These are phyloP conservation scores for Pyrus hybrid DNA, from an alignment of 331 rosid genomes.

Conservation along the genomic window DNA sequence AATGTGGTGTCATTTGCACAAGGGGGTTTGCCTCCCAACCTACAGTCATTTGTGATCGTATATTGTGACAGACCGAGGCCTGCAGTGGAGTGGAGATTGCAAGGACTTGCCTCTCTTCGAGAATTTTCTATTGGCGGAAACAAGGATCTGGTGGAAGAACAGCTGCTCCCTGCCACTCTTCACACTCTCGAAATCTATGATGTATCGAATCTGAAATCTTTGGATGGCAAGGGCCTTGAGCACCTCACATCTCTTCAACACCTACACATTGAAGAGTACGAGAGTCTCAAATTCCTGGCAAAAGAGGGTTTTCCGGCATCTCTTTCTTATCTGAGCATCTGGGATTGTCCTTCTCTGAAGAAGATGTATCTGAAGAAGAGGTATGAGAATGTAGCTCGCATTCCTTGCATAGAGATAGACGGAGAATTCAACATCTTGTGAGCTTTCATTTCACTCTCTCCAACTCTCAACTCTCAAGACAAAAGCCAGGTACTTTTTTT, in stretches of 20 bases:
- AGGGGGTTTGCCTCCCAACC: neutral
- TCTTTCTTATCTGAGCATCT: neutral
- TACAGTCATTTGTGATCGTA: neutral
- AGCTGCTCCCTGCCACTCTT: slow-evolving; percentile 1
- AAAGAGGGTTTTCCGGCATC: neutral
- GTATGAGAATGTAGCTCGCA: too few species aligned
- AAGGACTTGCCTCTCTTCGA: neutral
- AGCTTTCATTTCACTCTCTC: too few species aligned
- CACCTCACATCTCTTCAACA: neutral
- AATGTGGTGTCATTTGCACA: neutral
- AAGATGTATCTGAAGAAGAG: neutral
- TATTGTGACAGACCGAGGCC: neutral
- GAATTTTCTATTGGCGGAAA: neutral
- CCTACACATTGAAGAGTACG: fast-evolving
- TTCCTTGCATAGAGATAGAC: neutral
- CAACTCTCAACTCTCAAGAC: too few species aligned
- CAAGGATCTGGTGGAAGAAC: neutral
- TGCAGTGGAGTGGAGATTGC: neutral
- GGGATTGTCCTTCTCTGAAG: neutral
- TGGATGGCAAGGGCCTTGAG: neutral
- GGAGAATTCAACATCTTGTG: too few species aligned
- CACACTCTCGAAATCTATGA: fast-evolving
- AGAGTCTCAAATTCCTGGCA: neutral
- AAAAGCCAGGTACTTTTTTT: too few species aligned
- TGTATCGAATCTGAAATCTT: neutral